Evolutionary conservation across 2,329 filamentous ascomycete species (phyloP).

Genomic region (Claviceps monticola): DNA sequence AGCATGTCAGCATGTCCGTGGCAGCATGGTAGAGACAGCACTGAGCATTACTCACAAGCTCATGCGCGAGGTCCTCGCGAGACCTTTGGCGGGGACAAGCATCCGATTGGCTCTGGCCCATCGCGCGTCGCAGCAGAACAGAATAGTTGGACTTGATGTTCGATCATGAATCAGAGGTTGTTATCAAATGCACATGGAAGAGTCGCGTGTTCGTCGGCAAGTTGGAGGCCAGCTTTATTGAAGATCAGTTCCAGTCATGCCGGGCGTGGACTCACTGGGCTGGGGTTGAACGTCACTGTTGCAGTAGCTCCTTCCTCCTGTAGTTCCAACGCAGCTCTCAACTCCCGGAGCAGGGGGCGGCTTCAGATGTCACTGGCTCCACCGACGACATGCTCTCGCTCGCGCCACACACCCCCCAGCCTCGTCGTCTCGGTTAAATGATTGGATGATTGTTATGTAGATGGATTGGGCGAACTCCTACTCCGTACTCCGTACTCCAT

Average conservation of each 20-base stretch:
- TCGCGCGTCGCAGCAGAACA: slow-evolving; percentile 1
- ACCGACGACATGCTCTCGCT: no score
- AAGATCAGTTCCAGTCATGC: background rate
- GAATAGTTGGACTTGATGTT: background rate
- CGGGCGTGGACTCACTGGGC: background rate
- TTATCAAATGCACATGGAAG: background rate
- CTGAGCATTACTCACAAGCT: slow-evolving; percentile 29
- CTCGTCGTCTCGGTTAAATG: no score
- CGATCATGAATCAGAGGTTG: background rate
- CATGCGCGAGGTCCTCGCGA: slow-evolving; percentile 35
- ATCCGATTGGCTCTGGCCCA: slow-evolving; percentile 40
- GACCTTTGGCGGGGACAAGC: slow-evolving; percentile 29
- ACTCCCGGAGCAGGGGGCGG: background rate
- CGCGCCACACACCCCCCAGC: no score
- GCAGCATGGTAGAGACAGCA: background rate
- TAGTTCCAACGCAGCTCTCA: background rate
- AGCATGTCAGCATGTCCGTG: background rate
- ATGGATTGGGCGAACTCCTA: no score
- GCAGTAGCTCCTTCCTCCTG: background rate
- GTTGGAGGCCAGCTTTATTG: background rate
- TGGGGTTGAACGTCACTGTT: background rate
- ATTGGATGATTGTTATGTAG: no score
- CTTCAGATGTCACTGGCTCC: no score
- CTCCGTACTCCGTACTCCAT: no score
- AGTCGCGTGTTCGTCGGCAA: background rate